Conservation (phyloP, 495 filamentous ascomycete genomes). For the Talaromyces wortmannii region DNA sequence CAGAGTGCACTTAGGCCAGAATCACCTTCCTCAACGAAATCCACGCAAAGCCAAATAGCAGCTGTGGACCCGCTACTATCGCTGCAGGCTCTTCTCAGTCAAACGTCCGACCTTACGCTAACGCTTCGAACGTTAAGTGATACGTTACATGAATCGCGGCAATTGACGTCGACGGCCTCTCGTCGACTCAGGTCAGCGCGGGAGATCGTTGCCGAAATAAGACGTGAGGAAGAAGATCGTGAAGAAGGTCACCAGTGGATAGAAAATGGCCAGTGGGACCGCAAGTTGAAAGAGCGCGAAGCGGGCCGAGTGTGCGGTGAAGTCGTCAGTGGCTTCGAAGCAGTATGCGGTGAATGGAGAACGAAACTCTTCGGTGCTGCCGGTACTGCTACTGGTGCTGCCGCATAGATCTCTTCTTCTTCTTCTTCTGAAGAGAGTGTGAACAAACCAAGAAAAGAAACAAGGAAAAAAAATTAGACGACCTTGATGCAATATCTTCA, state of each 20-base stretch:
- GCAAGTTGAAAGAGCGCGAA: constrained; percentile 64
- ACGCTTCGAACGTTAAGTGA: constrained; percentile 84
- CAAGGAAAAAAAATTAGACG: not conserved
- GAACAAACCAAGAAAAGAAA: not conserved
- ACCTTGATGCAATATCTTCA: not conserved
- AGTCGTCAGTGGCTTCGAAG: constrained; percentile 87
- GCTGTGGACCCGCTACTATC: constrained; percentile 41
- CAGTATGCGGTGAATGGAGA: constrained; percentile 64
- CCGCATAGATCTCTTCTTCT: not conserved
- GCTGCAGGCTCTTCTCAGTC: constrained; percentile 45
- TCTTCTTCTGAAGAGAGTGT: too few relatives aligned
- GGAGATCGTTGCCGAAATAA: constrained; percentile 76
- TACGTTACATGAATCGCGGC: constrained; percentile 87
- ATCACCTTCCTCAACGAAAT: constrained; percentile 21
- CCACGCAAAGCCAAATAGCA: constrained; percentile 8
- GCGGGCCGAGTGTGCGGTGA: constrained; percentile 73
- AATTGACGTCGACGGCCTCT: constrained; percentile 72
- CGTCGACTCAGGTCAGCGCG: constrained; percentile 67
- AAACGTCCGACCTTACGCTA: constrained; percentile 68
- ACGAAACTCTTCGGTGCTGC: constrained; percentile 43
- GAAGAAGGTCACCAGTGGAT: constrained; percentile 81
- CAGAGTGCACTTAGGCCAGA: constrained; percentile 37
- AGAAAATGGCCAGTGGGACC: constrained; percentile 72
- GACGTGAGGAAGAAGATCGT: constrained; percentile 68
- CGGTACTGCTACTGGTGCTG: constrained; percentile 14